Evolutionary conservation across 768 basidiomycete species (phyloP).

Genomic region (Gautieria morchelliformis): DNA sequence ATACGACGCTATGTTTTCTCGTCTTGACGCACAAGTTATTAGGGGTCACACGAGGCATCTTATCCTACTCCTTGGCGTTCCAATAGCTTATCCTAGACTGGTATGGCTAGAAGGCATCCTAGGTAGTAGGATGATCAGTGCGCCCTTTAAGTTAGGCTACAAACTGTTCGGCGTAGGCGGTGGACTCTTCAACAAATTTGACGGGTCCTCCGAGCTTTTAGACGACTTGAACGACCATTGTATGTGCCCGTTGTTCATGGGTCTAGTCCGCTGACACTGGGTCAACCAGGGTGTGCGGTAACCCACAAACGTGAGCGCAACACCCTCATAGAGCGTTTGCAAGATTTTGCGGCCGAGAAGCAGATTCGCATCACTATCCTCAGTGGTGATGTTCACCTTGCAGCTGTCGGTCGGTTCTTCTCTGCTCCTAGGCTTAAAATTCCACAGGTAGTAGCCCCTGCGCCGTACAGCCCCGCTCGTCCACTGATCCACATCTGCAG

Average conservation of each 20-base stretch:
- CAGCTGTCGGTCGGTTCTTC: slow-evolving; percentile 20
- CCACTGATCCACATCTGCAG: background rate
- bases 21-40: slow-evolving; percentile 6
- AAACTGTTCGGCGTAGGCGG: slow-evolving; percentile 10
- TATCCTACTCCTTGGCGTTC: slow-evolving; percentile 10
- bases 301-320: slow-evolving; percentile 32
- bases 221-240: slow-evolving; percentile 13
- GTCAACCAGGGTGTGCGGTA: slow-evolving; percentile 8
- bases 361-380: slow-evolving; percentile 30
- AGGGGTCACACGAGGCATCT: slow-evolving; percentile 9
- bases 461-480: background rate
- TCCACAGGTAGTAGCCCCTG: slow-evolving; percentile 7
- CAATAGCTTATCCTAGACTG: slow-evolving; percentile 12
- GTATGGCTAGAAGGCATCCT: slow-evolving; percentile 6
- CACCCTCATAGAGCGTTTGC: slow-evolving; percentile 26
- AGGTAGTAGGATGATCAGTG: slow-evolving; percentile 1
- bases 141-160: slow-evolving; percentile 5
- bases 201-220: slow-evolving; percentile 10
- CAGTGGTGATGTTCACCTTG: slow-evolving; percentile 32
- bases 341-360: slow-evolving; percentile 26
- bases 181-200: slow-evolving; percentile 11
- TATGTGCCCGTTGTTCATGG: background rate
- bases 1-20: slow-evolving; percentile 11
- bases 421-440: slow-evolving; percentile 9
- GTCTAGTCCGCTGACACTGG: background rate